Evolutionary conservation across 2,329 filamentous ascomycete genomes (phyloP).

Genomic region (Orbilia brochopaga): DNA sequence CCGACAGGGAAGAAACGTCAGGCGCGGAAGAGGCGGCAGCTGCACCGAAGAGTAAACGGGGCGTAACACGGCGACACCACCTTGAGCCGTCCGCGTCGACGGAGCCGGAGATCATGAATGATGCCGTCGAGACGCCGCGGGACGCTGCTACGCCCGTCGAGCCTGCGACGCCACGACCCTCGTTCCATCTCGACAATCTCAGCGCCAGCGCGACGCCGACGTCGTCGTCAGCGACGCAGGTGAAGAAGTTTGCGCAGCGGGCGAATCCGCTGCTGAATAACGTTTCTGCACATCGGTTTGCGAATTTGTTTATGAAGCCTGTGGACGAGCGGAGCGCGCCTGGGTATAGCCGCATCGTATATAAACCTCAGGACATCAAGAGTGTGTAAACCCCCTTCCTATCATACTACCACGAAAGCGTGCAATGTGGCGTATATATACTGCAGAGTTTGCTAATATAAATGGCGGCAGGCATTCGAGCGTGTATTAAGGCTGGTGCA

Average conservation of each 20-base stretch:
- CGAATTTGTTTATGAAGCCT: constrained; percentile 78
- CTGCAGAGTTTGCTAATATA: constrained; percentile 8
- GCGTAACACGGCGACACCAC: constrained; percentile 9
- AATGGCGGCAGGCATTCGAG: constrained; percentile 66
- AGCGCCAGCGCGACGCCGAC: constrained; percentile 32
- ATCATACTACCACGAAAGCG: too few species aligned
- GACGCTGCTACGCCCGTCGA: constrained; percentile 24
- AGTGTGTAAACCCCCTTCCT: too few species aligned
- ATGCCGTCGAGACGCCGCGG: constrained; percentile 20
- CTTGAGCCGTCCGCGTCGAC: constrained; percentile 23
- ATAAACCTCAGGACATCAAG: constrained; percentile 77
- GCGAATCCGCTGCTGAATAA: constrained; percentile 69
- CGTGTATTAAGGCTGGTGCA: constrained; percentile 73
- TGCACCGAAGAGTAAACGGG: constrained; percentile 5
- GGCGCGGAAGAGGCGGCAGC: not conserved
- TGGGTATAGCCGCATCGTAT: constrained; percentile 75
- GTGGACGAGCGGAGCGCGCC: constrained; percentile 77
- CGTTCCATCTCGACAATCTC: constrained; percentile 38
- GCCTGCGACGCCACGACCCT: constrained; percentile 35
- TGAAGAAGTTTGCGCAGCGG: constrained; percentile 54
- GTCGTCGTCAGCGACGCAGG: constrained; percentile 12
- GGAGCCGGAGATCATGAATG: constrained; percentile 27
- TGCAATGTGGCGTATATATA: too few species aligned
- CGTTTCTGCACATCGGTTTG: constrained; percentile 76
- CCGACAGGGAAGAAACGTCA: not conserved